phyloP scores from a whole-genome alignment of 1,139 yeast genomes.

The Geotrichum aggregatum region DNA sequence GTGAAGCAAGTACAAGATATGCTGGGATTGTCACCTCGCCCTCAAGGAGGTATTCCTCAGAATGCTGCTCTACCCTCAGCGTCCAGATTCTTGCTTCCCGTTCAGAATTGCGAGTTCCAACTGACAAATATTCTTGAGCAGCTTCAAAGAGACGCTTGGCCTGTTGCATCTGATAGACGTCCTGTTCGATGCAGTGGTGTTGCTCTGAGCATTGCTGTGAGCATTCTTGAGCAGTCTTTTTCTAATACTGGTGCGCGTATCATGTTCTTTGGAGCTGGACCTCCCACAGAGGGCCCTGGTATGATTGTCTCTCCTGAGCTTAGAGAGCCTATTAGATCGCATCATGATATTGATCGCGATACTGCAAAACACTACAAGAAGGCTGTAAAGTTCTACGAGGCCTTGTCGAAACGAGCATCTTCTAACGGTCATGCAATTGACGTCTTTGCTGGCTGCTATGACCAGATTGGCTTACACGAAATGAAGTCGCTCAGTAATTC shows the following conservation, averaged over 20 bases:
- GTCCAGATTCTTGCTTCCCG: slow-evolving; percentile 76
- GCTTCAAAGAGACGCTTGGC: slow-evolving; percentile 85
- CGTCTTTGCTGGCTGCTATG: slow-evolving; percentile 92
- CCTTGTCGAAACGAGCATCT: slow-evolving; percentile 63
- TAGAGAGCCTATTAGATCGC: slow-evolving; percentile 95
- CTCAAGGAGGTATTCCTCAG: slow-evolving; percentile 22
- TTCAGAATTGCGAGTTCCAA: slow-evolving; percentile 83
- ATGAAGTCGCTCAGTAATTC: slow-evolving; percentile 78
- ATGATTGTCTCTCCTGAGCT: slow-evolving; percentile 86
- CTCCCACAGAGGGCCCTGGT: slow-evolving; percentile 96
- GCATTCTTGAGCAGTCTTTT: slow-evolving; percentile 76
- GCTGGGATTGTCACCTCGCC: slow-evolving; percentile 51
- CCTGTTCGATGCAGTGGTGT: slow-evolving; percentile 92
- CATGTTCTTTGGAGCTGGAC: slow-evolving; percentile 90
- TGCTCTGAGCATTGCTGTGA: slow-evolving; percentile 80
- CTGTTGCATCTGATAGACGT: slow-evolving; percentile 81
- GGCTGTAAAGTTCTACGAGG: slow-evolving; percentile 76
- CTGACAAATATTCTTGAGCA: slow-evolving; percentile 77
- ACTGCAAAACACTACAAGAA: slow-evolving; percentile 86
- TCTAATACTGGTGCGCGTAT: slow-evolving; percentile 88
- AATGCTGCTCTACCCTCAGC: slow-evolving; percentile 39
- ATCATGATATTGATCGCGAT: slow-evolving; percentile 88
- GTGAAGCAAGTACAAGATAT: slow-evolving; percentile 71
- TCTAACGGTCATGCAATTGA: slow-evolving; percentile 79
- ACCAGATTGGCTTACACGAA: slow-evolving; percentile 92